Conservation (phyloP, 1,284 basidiomycete genomes). For the Cystobasidium sp. region DNA sequence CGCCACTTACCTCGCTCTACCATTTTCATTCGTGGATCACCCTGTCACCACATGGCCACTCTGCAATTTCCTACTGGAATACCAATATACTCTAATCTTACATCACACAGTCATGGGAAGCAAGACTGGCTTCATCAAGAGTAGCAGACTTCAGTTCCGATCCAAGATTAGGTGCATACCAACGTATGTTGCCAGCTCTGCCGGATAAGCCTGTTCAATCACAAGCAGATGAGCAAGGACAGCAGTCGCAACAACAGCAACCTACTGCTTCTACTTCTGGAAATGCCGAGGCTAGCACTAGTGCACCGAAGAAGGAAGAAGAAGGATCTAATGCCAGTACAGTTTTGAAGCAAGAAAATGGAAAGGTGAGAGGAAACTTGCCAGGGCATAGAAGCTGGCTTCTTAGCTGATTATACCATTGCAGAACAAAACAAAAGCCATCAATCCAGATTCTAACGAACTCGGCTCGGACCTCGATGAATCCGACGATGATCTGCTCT, state of each 20-base stretch:
- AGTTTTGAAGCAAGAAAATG: conserved; percentile 7
- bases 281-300: conserved; percentile 4
- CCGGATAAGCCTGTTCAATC: conserved; percentile 5
- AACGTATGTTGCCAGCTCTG: conserved; percentile 39
- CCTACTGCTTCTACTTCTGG: conserved; percentile 8
- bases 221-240: conserved; percentile 8
- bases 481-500: conserved; percentile 68
- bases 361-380: background rate
- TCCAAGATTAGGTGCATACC: conserved; percentile 54
- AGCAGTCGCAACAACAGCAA: conserved; percentile 26
- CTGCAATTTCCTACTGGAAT: background rate
- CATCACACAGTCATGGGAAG: conserved; percentile 72
- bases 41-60: too few relatives aligned
- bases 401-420: too few relatives aligned
- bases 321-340: background rate
- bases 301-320: conserved; percentile 11
- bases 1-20: conserved; percentile 24
- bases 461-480: conserved; percentile 98
- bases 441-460: conserved; percentile 68
- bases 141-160: conserved; percentile 80
- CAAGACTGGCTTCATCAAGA: conserved; percentile 85
- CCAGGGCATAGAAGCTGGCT: background rate
- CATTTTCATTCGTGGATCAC: background rate
- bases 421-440: conserved; percentile 50
- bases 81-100: background rate